Evolutionary conservation across 495 filamentous ascomycete genomes (phyloP).

Genomic region (Hyaloscypha bicolor): DNA sequence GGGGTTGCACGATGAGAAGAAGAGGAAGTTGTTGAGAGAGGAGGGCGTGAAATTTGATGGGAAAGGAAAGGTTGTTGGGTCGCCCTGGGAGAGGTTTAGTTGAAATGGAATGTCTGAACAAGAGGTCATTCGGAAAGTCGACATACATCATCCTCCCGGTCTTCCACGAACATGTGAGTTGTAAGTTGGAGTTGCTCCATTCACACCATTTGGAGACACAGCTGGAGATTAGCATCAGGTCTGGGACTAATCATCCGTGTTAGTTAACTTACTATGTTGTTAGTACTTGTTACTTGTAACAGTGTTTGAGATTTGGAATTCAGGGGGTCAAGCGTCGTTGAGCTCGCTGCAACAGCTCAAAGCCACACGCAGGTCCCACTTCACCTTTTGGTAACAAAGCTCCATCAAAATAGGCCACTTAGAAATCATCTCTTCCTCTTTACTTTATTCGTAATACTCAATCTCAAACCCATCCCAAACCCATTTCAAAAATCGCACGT

Average conservation of each 20-base stretch:
- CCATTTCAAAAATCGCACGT: background rate
- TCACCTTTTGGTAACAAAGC: background rate
- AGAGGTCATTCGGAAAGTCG: background rate
- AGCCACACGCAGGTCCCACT: background rate
- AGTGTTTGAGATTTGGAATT: background rate
- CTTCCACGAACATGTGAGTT: too few species aligned
- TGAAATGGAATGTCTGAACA: background rate
- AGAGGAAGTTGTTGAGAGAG: constrained; percentile 44
- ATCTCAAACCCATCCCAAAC: too few species aligned
- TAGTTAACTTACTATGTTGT: too few species aligned
- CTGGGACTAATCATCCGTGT: too few species aligned
- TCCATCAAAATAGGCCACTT: background rate
- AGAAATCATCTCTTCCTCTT: background rate
- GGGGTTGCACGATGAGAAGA: constrained; percentile 49
- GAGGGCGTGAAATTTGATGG: constrained; percentile 53
- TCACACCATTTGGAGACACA: background rate
- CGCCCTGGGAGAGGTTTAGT: constrained; percentile 25
- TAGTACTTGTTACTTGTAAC: too few species aligned
- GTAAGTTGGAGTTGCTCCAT: too few species aligned
- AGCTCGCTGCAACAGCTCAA: background rate
- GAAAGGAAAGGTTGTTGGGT: constrained; percentile 34
- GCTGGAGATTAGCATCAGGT: background rate
- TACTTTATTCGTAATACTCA: too few species aligned
- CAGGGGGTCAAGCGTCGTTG: background rate
- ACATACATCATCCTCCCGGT: too few species aligned